Base-by-base conservation (phyloP, 2,329 filamentous ascomycete species). In the Alternaria tenuissima region DNA sequence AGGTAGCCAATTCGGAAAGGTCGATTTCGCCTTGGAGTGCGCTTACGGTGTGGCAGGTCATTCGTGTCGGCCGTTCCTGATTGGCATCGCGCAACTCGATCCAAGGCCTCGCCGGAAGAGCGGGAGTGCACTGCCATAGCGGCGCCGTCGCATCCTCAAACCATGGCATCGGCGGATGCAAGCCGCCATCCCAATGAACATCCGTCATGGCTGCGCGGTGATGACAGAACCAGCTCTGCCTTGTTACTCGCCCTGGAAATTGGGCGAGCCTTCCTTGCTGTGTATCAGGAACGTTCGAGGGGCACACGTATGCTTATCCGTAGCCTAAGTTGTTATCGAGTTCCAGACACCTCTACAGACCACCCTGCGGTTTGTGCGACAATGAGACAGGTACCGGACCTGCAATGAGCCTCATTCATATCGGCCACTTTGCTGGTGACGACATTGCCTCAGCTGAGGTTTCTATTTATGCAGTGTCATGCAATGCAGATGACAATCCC, bases 51-150 rank as follows among this genome's bases (percentile, higher is more conserved):
- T 55, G 64, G 63, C 64, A 65, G 65, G 51, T 55, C 54, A 55
- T 63, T 59, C 59, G 58, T 59, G 59, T 66, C 61, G 54, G 53
- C 20, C 53, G 62, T 67, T 44, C 68, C 70, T 72, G 69, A 69
- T 72, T 72, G 67, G 71, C 69, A 73, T 70, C 59, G 63, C 65
- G 57, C 58, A 58, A 32, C 58, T 67, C 61, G 51, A 57, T 65
- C 61, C 61, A 62, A 67, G 60, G 62, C 57, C 61, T 67, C 52
- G 62, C 65, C 74, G 75, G 75, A 69, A 76, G 68, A 41, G 74
- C 74, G 75, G 74, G 28, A 30, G 71, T 71, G 68, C 69, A 64
- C 55, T 60, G 65, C 65, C 64, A 70, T 69, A 66, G 71, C 71
- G 66, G 70, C 72, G 67, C 72, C 72, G 67, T 70, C 65, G 64